Evolutionary conservation across 2,329 filamentous ascomycete genomes (phyloP), one percentile per base, ranked within the genome.

Genomic region (Akanthomyces dipterigenus): DNA sequence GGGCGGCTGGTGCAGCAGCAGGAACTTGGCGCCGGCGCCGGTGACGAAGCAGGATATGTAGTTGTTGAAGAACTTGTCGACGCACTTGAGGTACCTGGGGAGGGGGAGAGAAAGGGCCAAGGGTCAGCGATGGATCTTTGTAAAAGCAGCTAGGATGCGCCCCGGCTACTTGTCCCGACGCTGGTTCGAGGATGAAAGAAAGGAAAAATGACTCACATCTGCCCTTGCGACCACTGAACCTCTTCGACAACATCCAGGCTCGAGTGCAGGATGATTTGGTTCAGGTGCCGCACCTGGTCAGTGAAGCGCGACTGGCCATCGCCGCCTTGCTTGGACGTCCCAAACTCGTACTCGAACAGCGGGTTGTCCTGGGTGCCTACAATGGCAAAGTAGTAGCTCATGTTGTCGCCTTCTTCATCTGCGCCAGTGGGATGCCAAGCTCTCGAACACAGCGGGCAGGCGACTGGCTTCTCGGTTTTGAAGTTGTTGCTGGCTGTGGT

Each of bases 331-430:
- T 97, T 97, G 45, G 91, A 96, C 43, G 93, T 97, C 69, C 95
- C 95, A 74, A 99, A 99, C 72, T 96, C 93, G 76, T 96, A 86
- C 78, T 96, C 93, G 78, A 98, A 99, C 67, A 99, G 85, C 38
- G 95, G 93, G 72, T 93, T 96, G 80, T 99, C 95, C 69, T 91
- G 90, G 24, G 92, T 96, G 71, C 93, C 95, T 74, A 99, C 86
- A 68, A 99, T 96, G 72, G 90, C 90, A 78, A 99, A 98, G 80
- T 97, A 97, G 82, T 98, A 99, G 63, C 93, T 97, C 95, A 98
- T 98, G 65, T 68, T 53, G 36, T 55, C 55, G 28, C 38, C 34
- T 42, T 31, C 42, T 8, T 61, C 20, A 61, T 56, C 28, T 45
- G 57, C 28, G 28, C 20, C 16, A 16, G 20, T 6, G 20, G 18